These are phyloP conservation scores for Silene uniflora DNA, from an alignment of 148 eudicot species.

Conservation along the genomic window DNA sequence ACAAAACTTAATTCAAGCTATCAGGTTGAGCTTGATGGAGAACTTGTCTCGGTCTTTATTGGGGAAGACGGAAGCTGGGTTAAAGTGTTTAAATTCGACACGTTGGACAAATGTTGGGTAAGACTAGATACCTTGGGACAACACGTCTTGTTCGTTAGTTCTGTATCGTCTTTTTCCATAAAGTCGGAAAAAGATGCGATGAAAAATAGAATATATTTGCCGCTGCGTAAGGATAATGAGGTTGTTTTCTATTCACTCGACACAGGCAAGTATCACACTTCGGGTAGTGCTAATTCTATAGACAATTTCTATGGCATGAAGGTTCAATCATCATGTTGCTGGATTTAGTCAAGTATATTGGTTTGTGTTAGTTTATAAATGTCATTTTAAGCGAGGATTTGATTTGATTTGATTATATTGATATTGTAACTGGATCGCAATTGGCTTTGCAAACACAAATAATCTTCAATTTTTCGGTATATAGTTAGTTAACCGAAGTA, in stretches of 20 bases:
- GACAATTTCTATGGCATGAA: background rate
- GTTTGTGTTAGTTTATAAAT: too few species aligned
- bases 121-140: constrained; percentile 8
- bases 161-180: background rate
- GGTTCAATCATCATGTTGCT: background rate
- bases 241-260: constrained; percentile 6
- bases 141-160: background rate
- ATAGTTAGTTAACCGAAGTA: too few species aligned
- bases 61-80: constrained; percentile 10
- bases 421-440: too few species aligned
- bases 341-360: background rate
- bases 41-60: constrained; percentile 3
- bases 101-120: background rate
- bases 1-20: background rate
- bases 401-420: too few species aligned
- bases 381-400: too few species aligned
- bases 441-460: too few species aligned
- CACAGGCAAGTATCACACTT: background rate
- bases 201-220: constrained; percentile 5
- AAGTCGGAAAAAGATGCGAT: background rate
- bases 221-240: background rate
- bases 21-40: constrained; percentile 4
- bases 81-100: constrained; percentile 12
- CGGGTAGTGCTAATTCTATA: background rate
- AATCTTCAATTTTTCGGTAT: too few species aligned